Evolutionary conservation across 441 rosid species (phyloP), one percentile per base, ranked within the genome.

Genomic region (Eruca vesicaria): DNA sequence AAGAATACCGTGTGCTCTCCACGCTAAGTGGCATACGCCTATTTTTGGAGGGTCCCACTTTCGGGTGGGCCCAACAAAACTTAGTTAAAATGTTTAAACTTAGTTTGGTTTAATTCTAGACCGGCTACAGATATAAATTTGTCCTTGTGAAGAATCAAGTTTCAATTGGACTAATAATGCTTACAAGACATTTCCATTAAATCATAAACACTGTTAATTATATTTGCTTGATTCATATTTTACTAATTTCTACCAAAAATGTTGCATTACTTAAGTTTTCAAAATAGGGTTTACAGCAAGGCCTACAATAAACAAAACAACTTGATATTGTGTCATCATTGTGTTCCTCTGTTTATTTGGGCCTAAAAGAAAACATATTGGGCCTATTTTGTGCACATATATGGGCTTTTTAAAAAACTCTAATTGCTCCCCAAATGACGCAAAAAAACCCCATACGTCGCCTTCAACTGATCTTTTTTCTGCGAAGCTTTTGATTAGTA

Each of bases 1-100:
- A 84, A 88, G 88, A 86, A 82, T 87, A 78, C 86, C 84, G 87
- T 87, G 89, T 81, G 82, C 76, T 58, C 74, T 69, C 38, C 35
- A 12, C 32, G 12, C 15, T 3, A 48, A 59, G 72, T 57, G 76
- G 69, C 76, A 69, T 74, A 69, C 73, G 79, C 79, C 45, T 55
- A 75, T 68, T 75, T 75, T 68, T 75, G 72, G 72, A 74, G 72
- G 66, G 63, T 10, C 12, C 41, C 41, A 35, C 41, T 35, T 9
- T 35, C 3, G 18, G 6, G 1, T 48, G 55, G 21, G 55, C 55
- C 55, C 55, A 48, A 7, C 55, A 48, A 16, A 9, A 7, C 7
- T 5, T 7, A 48, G 55, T 48, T 45, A 5, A 45, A 45, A 1
- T 2, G 28, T 23, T 23, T 23, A 31, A 31, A 31, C 1, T 33